Conservation (phyloP, 176 grass and related monocot species). For the maize (Zea mays) region DNA sequence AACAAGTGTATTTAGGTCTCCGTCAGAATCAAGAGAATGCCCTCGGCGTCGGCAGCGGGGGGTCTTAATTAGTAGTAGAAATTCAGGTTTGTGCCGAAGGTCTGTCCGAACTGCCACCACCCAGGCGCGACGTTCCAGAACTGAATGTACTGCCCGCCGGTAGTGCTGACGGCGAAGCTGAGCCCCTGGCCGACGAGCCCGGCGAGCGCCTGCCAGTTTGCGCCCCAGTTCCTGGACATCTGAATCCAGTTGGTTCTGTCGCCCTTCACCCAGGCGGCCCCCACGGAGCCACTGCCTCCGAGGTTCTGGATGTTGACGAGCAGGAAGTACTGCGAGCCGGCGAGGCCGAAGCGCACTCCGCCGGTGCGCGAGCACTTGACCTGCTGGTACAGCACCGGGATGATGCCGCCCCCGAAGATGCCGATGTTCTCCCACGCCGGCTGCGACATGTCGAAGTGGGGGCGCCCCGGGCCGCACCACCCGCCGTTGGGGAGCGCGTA, state of each 20-base stretch:
- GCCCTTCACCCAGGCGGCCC: slow-evolving; percentile 23
- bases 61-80: slow-evolving; percentile 39
- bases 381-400: slow-evolving; percentile 51
- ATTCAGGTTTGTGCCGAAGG: slow-evolving; percentile 39
- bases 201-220: slow-evolving; percentile 46
- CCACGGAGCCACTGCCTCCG: slow-evolving; percentile 44
- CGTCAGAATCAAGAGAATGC: neutral
- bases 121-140: slow-evolving; percentile 35
- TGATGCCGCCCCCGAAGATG: slow-evolving; percentile 32
- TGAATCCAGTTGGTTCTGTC: slow-evolving; percentile 35
- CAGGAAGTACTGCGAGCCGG: slow-evolving; percentile 45
- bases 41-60: neutral
- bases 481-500: slow-evolving; percentile 47
- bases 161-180: slow-evolving; percentile 48
- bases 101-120: slow-evolving; percentile 56
- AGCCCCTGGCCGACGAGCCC: slow-evolving; percentile 44
- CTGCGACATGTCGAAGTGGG: slow-evolving; percentile 71
- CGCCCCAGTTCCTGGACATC: slow-evolving; percentile 56
- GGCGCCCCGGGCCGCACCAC: slow-evolving; percentile 54
- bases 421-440: slow-evolving; percentile 51
- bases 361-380: slow-evolving; percentile 50
- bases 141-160: slow-evolving; percentile 44
- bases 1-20: neutral
- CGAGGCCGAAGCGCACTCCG: slow-evolving; percentile 43
- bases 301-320: slow-evolving; percentile 56